Evolutionary conservation across 768 basidiomycete genomes (phyloP).

Genomic region (Kwoniella botswanensis): DNA sequence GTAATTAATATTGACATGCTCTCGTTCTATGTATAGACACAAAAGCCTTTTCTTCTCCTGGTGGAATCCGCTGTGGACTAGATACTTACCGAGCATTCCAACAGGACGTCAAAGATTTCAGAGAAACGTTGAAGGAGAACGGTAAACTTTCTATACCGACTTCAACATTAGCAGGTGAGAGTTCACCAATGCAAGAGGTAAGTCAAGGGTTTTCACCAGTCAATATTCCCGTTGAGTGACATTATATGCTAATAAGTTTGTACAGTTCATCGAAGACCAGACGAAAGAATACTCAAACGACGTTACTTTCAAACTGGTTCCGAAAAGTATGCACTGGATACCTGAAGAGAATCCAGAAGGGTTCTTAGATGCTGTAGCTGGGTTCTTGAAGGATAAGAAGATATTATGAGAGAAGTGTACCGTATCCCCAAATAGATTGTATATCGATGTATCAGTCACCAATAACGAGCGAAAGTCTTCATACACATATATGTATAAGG

Average conservation of each 20-base stretch:
- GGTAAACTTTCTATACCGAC: conserved; percentile 29
- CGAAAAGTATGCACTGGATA: conserved; percentile 40
- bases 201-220: conserved; percentile 5
- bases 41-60: conserved; percentile 29
- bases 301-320: conserved; percentile 27
- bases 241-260: neutral
- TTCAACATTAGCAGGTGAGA: conserved; percentile 31
- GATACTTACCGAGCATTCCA: conserved; percentile 41
- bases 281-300: conserved; percentile 32
- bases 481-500: no score
- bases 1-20: no score
- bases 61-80: conserved; percentile 39
- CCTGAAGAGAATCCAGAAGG: conserved; percentile 43
- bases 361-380: conserved; percentile 25
- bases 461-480: no score
- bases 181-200: conserved; percentile 16
- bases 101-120: conserved; percentile 16
- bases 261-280: conserved; percentile 27
- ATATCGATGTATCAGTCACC: no score
- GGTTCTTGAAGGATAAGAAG: conserved; percentile 21
- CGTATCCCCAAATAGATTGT: no score
- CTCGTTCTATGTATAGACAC: conserved; percentile 12
- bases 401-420: neutral
- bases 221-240: neutral
- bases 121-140: conserved; percentile 15